Conservation (phyloP, 2,329 filamentous ascomycete genomes). For the Colletotrichum karsti region DNA sequence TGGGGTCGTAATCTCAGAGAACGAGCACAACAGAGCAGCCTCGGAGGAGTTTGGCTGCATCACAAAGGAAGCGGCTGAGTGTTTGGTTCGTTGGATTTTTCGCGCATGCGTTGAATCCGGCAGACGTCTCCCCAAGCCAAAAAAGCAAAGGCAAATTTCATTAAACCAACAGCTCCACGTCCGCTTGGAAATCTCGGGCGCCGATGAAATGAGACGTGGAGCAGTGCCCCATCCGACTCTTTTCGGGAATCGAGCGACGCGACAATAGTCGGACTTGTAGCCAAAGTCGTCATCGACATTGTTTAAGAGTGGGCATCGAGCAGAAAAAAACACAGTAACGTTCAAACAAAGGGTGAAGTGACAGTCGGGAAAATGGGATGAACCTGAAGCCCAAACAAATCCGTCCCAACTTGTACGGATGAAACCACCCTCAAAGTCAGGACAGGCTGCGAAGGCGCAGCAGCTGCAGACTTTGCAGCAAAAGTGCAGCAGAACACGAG, state of each 20-base stretch:
- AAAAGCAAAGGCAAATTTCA: not conserved
- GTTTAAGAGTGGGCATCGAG: not conserved
- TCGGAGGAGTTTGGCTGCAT: not conserved
- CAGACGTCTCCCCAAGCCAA: not conserved
- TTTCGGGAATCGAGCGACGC: conserved; percentile 7
- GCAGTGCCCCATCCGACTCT: conserved; percentile 1
- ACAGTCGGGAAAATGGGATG: not conserved
- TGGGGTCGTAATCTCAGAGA: conserved; percentile 12
- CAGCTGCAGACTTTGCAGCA: not conserved
- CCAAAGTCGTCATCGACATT: conserved; percentile 7
- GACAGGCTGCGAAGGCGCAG: not conserved
- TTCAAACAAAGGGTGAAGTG: not conserved
- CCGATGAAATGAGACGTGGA: conserved; percentile 24
- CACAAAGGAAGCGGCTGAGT: not conserved
- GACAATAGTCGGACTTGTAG: not conserved
- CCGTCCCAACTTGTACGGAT: conserved; percentile 1
- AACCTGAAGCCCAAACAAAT: conserved; percentile 12
- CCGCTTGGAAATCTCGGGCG: conserved; percentile 10
- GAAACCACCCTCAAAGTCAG: not conserved
- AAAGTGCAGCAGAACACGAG: not conserved
- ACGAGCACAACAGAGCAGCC: not conserved
- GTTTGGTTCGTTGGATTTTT: not conserved
- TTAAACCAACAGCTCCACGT: conserved; percentile 8
- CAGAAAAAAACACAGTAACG: not conserved
- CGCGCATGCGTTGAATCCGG: not conserved